Evolutionary conservation across 441 rosid species (phyloP).

Genomic region (Capsella rubella): DNA sequence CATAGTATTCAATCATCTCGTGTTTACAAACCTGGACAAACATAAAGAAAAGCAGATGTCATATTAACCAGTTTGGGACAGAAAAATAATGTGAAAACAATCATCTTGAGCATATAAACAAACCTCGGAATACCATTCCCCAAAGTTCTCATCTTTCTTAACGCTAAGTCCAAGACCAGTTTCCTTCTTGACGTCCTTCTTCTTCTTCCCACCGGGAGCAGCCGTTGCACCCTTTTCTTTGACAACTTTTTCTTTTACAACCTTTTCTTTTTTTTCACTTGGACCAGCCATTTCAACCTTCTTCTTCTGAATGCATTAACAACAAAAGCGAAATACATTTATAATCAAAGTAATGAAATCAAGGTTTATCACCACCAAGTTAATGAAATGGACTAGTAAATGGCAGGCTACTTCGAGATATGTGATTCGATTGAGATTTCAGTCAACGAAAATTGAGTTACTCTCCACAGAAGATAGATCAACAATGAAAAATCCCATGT

Average conservation of each 20-base stretch:
- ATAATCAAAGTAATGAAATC: not conserved
- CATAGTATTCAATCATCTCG: slow-evolving; percentile 96
- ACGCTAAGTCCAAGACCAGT: slow-evolving; percentile 46
- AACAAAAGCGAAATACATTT: not conserved
- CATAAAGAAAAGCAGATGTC: slow-evolving; percentile 13
- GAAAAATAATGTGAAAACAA: not conserved
- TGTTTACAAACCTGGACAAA: slow-evolving; percentile 79
- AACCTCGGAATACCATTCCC: slow-evolving; percentile 53
- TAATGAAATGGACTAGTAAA: not conserved
- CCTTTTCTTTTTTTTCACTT: slow-evolving; percentile 22
- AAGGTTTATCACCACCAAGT: not conserved
- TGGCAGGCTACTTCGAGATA: slow-evolving; percentile 19
- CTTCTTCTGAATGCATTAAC: slow-evolving; percentile 25
- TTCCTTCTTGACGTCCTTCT: slow-evolving; percentile 52
- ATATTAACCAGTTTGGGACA: not conserved
- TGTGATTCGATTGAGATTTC: slow-evolving; percentile 2
- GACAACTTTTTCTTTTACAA: not conserved
- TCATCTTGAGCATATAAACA: slow-evolving; percentile 14
- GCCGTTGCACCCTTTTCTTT: slow-evolving; percentile 25
- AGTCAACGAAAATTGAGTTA: not conserved
- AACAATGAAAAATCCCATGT: too few species aligned
- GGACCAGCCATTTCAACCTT: slow-evolving; percentile 37
- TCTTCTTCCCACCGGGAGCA: slow-evolving; percentile 42
- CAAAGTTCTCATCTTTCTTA: slow-evolving; percentile 51
- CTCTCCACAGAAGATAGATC: not conserved